These are phyloP conservation scores for Pythium apleroticum DNA, from an alignment of 352 stramenopile species.

Conservation along the genomic window DNA sequence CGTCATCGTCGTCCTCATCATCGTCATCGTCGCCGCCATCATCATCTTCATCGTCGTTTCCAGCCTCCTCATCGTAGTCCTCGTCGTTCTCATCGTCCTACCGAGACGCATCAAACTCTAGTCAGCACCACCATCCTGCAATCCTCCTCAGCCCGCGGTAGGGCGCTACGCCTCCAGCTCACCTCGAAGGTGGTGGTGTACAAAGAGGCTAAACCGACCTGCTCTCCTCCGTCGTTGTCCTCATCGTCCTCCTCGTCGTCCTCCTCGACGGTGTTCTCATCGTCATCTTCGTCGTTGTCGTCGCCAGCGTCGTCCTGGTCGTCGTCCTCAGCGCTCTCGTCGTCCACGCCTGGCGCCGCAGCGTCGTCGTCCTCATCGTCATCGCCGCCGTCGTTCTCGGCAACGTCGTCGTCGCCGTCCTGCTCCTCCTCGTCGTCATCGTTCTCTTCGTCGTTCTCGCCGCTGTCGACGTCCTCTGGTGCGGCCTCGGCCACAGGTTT, in stretches of 20 bases:
- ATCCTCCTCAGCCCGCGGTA: neutral
- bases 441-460: conserved; percentile 29
- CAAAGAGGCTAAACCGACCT: conserved; percentile 63
- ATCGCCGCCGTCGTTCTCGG: conserved; percentile 36
- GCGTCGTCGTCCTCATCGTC: conserved; percentile 36
- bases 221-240: conserved; percentile 34
- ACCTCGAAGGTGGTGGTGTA: conserved; percentile 68
- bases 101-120: neutral
- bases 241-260: conserved; percentile 33
- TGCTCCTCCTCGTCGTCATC: conserved; percentile 28
- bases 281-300: conserved; percentile 33
- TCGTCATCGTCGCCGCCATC: conserved; percentile 39
- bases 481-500: conserved; percentile 19
- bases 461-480: conserved; percentile 27
- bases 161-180: neutral
- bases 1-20: conserved; percentile 32
- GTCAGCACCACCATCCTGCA: neutral
- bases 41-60: conserved; percentile 25
- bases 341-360: conserved; percentile 30
- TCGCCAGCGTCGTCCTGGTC: conserved; percentile 28
- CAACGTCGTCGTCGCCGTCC: conserved; percentile 31
- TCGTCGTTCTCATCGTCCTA: conserved; percentile 55
- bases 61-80: conserved; percentile 35
- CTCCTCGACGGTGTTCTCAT: conserved; percentile 23
- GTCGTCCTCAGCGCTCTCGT: conserved; percentile 40